A percentile compares a stretch with the other conserved stretches of the same genome.
phyloP scores from a whole-genome alignment of 1,284 basidiomycete species.

The Irpex lacteus region DNA sequence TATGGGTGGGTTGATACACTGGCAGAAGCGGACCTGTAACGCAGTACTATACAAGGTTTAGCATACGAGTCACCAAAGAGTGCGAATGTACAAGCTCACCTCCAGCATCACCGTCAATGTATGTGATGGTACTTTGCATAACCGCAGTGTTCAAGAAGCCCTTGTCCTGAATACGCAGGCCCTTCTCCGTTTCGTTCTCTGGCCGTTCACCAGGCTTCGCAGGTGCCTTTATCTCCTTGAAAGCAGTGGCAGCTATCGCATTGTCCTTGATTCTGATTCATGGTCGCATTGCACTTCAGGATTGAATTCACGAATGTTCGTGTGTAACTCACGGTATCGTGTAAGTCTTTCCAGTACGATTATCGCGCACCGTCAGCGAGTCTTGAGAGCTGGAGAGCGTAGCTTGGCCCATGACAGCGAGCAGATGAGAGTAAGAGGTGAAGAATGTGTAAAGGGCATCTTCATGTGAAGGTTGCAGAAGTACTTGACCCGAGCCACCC shows the following conservation, averaged over 20 bases:
- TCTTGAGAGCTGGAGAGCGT: conserved; percentile 31
- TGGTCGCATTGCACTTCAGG: not conserved
- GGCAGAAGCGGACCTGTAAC: conserved; percentile 66
- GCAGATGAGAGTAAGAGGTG: conserved; percentile 1
- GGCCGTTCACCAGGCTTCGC: conserved; percentile 56
- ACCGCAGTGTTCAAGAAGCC: conserved; percentile 88
- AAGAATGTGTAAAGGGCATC: not conserved
- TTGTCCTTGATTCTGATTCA: conserved; percentile 67
- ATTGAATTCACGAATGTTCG: not conserved
- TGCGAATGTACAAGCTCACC: too few species aligned
- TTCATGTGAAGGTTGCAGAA: not conserved
- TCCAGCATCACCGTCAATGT: conserved; percentile 84
- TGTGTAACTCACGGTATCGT: conserved; percentile 58
- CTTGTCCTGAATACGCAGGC: conserved; percentile 74
- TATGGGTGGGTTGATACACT: not conserved
- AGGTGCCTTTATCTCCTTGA: conserved; percentile 72
- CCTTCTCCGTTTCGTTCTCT: conserved; percentile 83
- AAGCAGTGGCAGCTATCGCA: conserved; percentile 74
- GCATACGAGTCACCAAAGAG: too few species aligned
- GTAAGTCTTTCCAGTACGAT: conserved; percentile 81
- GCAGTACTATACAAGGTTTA: conserved; percentile 46
- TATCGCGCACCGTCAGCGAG: conserved; percentile 71
- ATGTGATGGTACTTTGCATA: conserved; percentile 78
- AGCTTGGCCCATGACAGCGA: conserved; percentile 45
- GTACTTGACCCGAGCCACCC: conserved; percentile 2